Conservation (phyloP, 305 asterid species). For the Fraxinus xanthoxyloides region DNA sequence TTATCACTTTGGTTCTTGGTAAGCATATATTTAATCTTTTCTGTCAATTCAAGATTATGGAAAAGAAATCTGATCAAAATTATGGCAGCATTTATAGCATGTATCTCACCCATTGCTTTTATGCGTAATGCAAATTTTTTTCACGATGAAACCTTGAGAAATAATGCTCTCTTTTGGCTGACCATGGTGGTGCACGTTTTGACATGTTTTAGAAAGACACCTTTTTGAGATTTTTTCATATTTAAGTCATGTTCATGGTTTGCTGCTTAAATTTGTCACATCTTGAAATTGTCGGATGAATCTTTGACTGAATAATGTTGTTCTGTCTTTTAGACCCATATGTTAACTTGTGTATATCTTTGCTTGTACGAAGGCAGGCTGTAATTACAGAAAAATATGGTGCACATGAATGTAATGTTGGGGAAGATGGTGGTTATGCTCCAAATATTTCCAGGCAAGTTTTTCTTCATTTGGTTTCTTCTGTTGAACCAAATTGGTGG, state of each 20-base stretch:
- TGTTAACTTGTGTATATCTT: conserved; percentile 19
- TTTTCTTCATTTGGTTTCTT: conserved; percentile 24
- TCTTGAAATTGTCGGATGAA: not conserved
- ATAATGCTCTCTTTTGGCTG: not conserved
- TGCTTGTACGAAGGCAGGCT: conserved; percentile 56
- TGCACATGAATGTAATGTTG: conserved; percentile 82
- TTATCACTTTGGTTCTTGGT: conserved; percentile 12
- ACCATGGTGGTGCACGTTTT: conserved; percentile 8
- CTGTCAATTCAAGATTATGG: not conserved
- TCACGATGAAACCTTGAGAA: conserved; percentile 16
- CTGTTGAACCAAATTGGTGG: conserved; percentile 19
- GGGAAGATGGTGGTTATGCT: conserved; percentile 97
- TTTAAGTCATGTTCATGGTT: not conserved
- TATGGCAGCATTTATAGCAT: conserved; percentile 10
- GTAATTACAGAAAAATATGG: conserved; percentile 80
- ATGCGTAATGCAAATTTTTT: not conserved
- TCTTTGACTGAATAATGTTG: not conserved
- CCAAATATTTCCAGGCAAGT: conserved; percentile 90
- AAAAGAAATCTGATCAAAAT: conserved; percentile 2
- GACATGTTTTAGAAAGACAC: conserved; percentile 12
- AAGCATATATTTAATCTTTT: conserved; percentile 2
- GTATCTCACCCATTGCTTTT: not conserved
- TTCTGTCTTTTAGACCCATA: conserved; percentile 8
- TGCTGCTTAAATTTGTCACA: not conserved
- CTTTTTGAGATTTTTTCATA: conserved; percentile 3